Percentiles rank a stretch among this genome's conserved stretches.
phyloP scores from a whole-genome alignment of 805 yeast genomes.

The Danielia oregonensis region DNA sequence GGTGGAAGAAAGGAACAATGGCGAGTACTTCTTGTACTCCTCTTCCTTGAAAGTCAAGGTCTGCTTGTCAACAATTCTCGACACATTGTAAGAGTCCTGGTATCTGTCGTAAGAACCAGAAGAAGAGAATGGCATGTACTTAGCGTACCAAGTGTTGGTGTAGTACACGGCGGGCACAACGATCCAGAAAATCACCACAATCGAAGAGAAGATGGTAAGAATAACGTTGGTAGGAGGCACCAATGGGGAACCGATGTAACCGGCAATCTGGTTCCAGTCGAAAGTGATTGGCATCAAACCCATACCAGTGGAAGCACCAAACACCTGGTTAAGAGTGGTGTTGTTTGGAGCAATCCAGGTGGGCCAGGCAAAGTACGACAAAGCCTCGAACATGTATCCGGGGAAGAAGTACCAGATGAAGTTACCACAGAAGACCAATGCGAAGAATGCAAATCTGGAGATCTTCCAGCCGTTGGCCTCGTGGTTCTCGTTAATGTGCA shows the following conservation, averaged over 20 bases:
- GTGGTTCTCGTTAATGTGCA: conserved; percentile 48
- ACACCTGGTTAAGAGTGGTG: conserved; percentile 58
- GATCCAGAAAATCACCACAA: conserved; percentile 45
- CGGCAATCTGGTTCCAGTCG: conserved; percentile 64
- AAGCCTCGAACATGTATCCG: conserved; percentile 53
- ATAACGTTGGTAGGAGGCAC: conserved; percentile 58
- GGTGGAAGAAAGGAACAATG: conserved; percentile 57
- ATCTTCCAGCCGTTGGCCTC: conserved; percentile 60
- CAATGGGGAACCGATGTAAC: conserved; percentile 58
- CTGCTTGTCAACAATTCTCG: conserved; percentile 40
- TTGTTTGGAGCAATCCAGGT: conserved; percentile 65
- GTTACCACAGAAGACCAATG: conserved; percentile 34
- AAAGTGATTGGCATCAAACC: conserved; percentile 65
- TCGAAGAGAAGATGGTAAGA: conserved; percentile 36
- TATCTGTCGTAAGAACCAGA: conserved; percentile 49
- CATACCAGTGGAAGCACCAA: conserved; percentile 59
- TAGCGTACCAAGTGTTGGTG: conserved; percentile 56
- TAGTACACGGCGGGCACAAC: conserved; percentile 50
- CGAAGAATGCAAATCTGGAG: conserved; percentile 48
- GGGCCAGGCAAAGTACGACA: conserved; percentile 60
- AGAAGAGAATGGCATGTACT: conserved; percentile 55
- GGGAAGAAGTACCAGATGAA: conserved; percentile 60
- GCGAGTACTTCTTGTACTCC: conserved; percentile 57
- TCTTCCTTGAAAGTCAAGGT: conserved; percentile 41
- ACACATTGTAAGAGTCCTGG: conserved; percentile 47